Conservation (phyloP, 1,284 basidiomycete genomes). For the Moesziomyces sp. region DNA sequence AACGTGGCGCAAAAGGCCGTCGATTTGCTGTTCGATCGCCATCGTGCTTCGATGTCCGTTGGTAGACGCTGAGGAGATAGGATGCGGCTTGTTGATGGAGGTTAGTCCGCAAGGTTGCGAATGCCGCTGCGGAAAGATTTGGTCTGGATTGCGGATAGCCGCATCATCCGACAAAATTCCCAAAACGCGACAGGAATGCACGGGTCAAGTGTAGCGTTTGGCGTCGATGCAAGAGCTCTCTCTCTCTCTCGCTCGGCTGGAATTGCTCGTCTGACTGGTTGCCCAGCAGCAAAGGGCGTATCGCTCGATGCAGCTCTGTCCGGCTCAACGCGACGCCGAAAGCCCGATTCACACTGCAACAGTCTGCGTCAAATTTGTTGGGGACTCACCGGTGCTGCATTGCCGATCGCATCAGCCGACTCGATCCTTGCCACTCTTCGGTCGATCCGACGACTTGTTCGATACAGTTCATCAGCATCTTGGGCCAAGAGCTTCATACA, state of each 20-base stretch:
- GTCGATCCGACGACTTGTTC: too few species aligned
- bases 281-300: background rate
- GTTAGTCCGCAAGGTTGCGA: background rate
- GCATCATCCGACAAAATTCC: background rate
- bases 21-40: conserved; percentile 28
- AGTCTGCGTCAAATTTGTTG: background rate
- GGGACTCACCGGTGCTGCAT: background rate
- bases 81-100: conserved; percentile 4
- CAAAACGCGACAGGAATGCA: background rate
- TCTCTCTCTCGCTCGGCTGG: background rate
- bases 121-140: too few species aligned
- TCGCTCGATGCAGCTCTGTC: conserved; percentile 2
- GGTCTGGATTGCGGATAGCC: too few species aligned
- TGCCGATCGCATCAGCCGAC: too few species aligned
- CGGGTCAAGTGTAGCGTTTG: conserved; percentile 7
- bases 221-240: background rate
- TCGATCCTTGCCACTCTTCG: too few species aligned
- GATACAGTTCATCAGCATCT: too few species aligned
- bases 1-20: conserved; percentile 40
- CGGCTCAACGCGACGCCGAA: background rate
- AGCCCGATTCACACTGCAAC: background rate
- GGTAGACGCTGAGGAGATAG: background rate
- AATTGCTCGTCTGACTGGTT: background rate
- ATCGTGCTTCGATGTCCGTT: conserved; percentile 12
- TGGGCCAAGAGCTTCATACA: too few species aligned